phyloP scores from a whole-genome alignment of 139 green algal genomes.

The Dunaliella primolecta region DNA sequence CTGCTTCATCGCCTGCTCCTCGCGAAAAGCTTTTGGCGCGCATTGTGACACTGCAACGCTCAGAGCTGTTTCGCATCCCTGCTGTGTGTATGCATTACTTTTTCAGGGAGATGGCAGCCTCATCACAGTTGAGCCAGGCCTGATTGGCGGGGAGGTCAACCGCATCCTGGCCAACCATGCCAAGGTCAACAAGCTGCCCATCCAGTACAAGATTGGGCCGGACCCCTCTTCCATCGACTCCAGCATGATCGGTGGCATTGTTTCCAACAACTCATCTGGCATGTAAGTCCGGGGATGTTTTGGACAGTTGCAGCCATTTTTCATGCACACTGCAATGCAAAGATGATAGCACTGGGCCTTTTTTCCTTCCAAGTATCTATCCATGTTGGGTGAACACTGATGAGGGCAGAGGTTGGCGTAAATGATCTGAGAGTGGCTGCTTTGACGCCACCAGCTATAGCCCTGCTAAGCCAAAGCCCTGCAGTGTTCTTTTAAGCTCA shows the following conservation, averaged over 20 bases:
- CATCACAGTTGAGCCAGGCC: conserved; percentile 92
- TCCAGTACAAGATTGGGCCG: conserved; percentile 98
- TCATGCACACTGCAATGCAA: too few relatives aligned
- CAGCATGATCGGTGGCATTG: conserved; percentile 87
- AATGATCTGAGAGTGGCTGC: too few relatives aligned
- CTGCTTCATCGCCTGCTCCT: neutral
- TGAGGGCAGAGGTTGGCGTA: too few relatives aligned
- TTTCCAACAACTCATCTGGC: conserved; percentile 96
- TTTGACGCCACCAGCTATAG: too few relatives aligned
- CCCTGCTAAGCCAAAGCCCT: too few relatives aligned
- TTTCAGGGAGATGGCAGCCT: conserved; percentile 84
- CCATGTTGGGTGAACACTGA: too few relatives aligned
- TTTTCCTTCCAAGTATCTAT: too few relatives aligned
- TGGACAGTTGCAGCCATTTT: too few relatives aligned
- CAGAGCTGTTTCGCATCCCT: too few relatives aligned
- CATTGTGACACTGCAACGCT: neutral
- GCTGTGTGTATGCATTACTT: too few relatives aligned
- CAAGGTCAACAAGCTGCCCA: conserved; percentile 63
- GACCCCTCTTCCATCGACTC: conserved; percentile 94
- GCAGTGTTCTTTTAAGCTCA: too few relatives aligned
- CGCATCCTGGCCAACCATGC: conserved; percentile 77
- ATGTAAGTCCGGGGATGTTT: conserved; percentile 70
- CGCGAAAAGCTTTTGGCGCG: neutral
- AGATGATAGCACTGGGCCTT: too few relatives aligned
- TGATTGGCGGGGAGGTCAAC: conserved; percentile 96